A percentile compares a stretch with the other conserved stretches of the same genome.
These are phyloP conservation scores for Quercus glauca DNA, from an alignment of 306 rosid species.

Conservation along the genomic window DNA sequence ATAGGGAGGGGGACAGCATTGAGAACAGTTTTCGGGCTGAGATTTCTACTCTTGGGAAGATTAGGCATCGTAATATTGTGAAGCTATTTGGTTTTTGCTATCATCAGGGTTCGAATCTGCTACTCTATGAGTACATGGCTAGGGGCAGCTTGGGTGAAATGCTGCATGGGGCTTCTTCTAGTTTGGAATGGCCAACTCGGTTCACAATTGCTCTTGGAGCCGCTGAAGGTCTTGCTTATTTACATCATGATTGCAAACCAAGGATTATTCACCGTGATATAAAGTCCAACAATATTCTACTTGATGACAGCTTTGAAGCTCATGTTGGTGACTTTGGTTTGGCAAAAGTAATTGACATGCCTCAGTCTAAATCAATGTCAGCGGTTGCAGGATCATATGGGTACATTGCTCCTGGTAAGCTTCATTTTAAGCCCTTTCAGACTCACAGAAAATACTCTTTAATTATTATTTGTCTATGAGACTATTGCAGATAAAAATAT, in stretches of 20 bases:
- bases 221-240: slow-evolving; percentile 96
- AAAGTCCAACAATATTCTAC: slow-evolving; percentile 87
- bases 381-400: slow-evolving; percentile 99
- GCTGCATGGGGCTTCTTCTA: slow-evolving; percentile 62
- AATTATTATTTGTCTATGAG: not conserved
- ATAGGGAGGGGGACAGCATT: slow-evolving; percentile 79
- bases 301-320: slow-evolving; percentile 82
- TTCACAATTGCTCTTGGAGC: slow-evolving; percentile 90
- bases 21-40: slow-evolving; percentile 90
- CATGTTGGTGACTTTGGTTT: slow-evolving; percentile 99
- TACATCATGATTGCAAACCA: slow-evolving; percentile 98
- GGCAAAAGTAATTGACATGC: slow-evolving; percentile 98
- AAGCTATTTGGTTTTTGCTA: slow-evolving; percentile 81
- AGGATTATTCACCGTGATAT: slow-evolving; percentile 94
- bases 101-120: slow-evolving; percentile 87
- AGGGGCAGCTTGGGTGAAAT: slow-evolving; percentile 93
- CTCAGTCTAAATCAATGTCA: slow-evolving; percentile 93
- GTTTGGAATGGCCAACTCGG: slow-evolving; percentile 84
- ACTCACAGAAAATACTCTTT: not conserved
- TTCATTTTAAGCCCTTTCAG: not conserved
- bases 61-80: slow-evolving; percentile 93
- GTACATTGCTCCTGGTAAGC: slow-evolving; percentile 95
- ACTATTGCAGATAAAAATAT: not conserved
- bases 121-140: slow-evolving; percentile 91
- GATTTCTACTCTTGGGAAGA: slow-evolving; percentile 83